A percentile compares a stretch with the other conserved stretches of the same genome.
Evolutionary conservation across 306 rosid species (phyloP).

Genomic region (Sindora glabra): DNA sequence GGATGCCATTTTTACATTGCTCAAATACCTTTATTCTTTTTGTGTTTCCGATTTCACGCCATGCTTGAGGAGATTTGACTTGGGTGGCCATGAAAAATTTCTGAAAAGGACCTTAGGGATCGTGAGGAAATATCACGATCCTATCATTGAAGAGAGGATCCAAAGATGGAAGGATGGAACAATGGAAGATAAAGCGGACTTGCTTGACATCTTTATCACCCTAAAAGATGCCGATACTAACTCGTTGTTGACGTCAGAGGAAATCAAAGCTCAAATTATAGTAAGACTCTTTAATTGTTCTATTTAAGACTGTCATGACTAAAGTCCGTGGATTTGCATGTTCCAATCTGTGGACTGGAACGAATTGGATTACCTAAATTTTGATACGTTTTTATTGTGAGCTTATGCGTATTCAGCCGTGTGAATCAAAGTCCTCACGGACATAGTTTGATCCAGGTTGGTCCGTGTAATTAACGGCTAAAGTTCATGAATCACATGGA

Average conservation of each 20-base stretch:
- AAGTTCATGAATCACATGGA: too few species aligned
- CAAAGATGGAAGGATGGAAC: constrained; percentile 24
- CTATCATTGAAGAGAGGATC: constrained; percentile 19
- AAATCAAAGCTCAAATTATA: constrained; percentile 36
- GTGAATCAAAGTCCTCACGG: too few species aligned
- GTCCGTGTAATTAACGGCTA: too few species aligned
- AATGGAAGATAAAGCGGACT: constrained; percentile 20
- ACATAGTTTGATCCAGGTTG: too few species aligned
- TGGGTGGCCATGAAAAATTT: constrained; percentile 18
- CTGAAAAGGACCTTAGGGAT: constrained; percentile 10
- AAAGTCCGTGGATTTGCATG: too few species aligned
- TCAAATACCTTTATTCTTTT: constrained; percentile 16
- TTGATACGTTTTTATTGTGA: too few species aligned
- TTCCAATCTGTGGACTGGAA: too few species aligned
- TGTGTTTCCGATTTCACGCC: constrained; percentile 32
- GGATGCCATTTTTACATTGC: constrained; percentile 12
- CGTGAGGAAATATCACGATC: constrained; percentile 20
- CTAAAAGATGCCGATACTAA: constrained; percentile 15
- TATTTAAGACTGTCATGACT: too few species aligned
- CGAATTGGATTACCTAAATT: too few species aligned
- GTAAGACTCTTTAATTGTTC: too few species aligned
- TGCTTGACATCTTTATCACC: constrained; percentile 36
- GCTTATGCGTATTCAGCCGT: too few species aligned
- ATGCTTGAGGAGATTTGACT: constrained; percentile 27
- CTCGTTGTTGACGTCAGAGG: constrained; percentile 15